phyloP scores from a whole-genome alignment of 208 protist genomes.

The Leishmania aethiopica region DNA sequence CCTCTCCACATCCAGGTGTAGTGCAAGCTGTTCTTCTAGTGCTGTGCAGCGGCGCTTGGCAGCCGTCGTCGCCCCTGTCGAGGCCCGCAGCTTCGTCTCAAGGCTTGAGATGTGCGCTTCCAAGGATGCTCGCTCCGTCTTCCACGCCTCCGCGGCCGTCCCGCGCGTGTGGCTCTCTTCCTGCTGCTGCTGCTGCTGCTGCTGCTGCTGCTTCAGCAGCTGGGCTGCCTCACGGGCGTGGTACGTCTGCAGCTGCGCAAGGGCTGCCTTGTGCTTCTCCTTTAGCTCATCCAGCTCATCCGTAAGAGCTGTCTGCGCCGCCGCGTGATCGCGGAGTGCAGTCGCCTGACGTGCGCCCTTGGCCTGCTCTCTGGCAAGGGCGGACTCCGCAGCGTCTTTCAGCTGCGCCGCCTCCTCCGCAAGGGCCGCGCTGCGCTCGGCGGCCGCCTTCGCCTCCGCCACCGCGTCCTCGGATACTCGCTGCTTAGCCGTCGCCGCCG shows the following conservation, averaged over 20 bases:
- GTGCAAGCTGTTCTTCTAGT: slow-evolving; percentile 7
- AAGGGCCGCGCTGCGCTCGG: slow-evolving; percentile 12
- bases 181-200: slow-evolving; percentile 21
- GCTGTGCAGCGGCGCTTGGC: slow-evolving; percentile 5
- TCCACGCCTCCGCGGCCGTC: slow-evolving; percentile 14
- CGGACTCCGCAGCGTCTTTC: slow-evolving; percentile 22
- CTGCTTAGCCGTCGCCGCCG: slow-evolving; percentile 6
- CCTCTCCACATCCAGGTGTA: slow-evolving; percentile 16
- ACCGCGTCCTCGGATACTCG: slow-evolving; percentile 10
- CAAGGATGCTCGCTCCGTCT: slow-evolving; percentile 20
- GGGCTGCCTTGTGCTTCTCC: slow-evolving; percentile 17
- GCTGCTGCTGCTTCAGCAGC: slow-evolving; percentile 16
- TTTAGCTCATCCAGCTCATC: slow-evolving; percentile 15
- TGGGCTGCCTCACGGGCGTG: slow-evolving; percentile 21
- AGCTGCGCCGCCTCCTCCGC: slow-evolving; percentile 25
- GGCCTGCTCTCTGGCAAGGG: slow-evolving; percentile 29
- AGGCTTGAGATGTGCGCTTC: not conserved
- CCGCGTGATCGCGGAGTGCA: slow-evolving; percentile 4
- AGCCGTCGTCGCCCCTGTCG: not conserved
- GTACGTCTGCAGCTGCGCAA: slow-evolving; percentile 16
- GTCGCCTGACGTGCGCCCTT: slow-evolving; percentile 30
- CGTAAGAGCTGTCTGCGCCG: not conserved
- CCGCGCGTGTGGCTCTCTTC: slow-evolving; percentile 12
- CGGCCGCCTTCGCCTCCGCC: slow-evolving; percentile 15
- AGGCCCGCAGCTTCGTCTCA: not conserved